Base-by-base conservation (phyloP, 1,284 basidiomycete species). In the Tausonia pullulans region DNA sequence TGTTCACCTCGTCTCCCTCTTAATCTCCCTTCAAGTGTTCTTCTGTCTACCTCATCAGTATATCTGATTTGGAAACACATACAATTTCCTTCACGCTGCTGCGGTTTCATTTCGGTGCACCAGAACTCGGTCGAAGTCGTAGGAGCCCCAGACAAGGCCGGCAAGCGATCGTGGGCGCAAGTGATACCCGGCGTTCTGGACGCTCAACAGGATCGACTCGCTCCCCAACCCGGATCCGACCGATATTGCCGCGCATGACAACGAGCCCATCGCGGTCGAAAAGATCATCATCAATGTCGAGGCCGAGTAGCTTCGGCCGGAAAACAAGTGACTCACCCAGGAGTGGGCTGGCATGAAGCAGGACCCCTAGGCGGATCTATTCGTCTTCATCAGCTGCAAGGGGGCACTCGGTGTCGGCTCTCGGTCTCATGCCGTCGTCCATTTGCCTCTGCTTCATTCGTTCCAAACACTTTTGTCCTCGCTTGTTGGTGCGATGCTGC, bases 21-120 rank as follows among this genome's bases (percentile, higher is more conserved):
- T 46, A 64, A 44, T 27, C 27, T 27, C 27, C 2, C 53, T 58
- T 8, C 10, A 39, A 48, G n/a, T 14, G n/a, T 7, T 48, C n/a
- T 57, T 5, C 40, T 57, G 39, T 7, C 39, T 9, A 14, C 27
- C 39, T 14, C 13, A 55, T 11, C 61, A 71, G 71, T 95, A 95
- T 73, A 89, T 95, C 51, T 91, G 94, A 77, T 95, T 95, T 73
- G 91, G 91, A 70, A 95, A 95, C 80, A 94, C 91, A 10, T 94
- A 94, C 81, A 95, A 95, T 75, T 78, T 95, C 73, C 81, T 95
- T 48, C 91, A 94, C 73, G 90, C 91, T 40, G 91, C 85, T 11
- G 91, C 91, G 3, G 90, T 87, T 95, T 87, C 76, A 92, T 94
- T 76, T 90, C 87, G 70, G 83, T 84, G 60, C 91, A 95, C 74